Percentiles rank a stretch among this genome's conserved stretches.
Evolutionary conservation across 148 eudicot species (phyloP).

Genomic region (Talinum fruticosum): DNA sequence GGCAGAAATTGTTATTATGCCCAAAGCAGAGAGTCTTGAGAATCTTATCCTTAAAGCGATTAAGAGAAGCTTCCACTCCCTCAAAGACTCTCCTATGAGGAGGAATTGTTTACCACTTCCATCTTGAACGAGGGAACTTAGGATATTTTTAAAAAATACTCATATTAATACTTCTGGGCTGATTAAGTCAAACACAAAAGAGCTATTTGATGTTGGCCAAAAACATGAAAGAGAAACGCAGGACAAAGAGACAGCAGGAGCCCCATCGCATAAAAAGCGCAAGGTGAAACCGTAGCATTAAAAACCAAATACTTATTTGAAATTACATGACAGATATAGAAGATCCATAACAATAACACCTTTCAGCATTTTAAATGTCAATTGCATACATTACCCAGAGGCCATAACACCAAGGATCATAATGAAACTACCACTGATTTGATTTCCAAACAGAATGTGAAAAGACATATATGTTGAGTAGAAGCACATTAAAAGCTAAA

Average conservation of each 20-base stretch:
- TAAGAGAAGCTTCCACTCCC: too few relatives aligned
- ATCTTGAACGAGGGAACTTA: not conserved
- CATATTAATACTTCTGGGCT: too few relatives aligned
- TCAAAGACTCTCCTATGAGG: too few relatives aligned
- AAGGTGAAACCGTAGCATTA: not conserved
- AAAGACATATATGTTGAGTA: not conserved
- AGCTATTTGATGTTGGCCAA: too few relatives aligned
- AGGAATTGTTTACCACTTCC: not conserved
- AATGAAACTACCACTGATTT: not conserved
- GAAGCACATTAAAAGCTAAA: not conserved
- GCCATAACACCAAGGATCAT: not conserved
- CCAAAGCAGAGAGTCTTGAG: too few relatives aligned
- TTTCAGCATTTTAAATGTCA: not conserved
- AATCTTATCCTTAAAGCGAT: too few relatives aligned
- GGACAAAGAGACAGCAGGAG: not conserved
- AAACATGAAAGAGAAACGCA: too few relatives aligned
- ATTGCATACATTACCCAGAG: not conserved
- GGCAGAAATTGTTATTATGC: too few relatives aligned
- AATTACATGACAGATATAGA: not conserved
- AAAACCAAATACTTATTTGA: not conserved
- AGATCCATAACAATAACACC: not conserved
- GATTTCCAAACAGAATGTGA: not conserved
- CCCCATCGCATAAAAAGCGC: not conserved
- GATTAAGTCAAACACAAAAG: too few relatives aligned
- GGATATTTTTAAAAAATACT: too few relatives aligned